Evolutionary conservation across 2,329 filamentous ascomycete species (phyloP).

Genomic region (Trichophyton rubrum): DNA sequence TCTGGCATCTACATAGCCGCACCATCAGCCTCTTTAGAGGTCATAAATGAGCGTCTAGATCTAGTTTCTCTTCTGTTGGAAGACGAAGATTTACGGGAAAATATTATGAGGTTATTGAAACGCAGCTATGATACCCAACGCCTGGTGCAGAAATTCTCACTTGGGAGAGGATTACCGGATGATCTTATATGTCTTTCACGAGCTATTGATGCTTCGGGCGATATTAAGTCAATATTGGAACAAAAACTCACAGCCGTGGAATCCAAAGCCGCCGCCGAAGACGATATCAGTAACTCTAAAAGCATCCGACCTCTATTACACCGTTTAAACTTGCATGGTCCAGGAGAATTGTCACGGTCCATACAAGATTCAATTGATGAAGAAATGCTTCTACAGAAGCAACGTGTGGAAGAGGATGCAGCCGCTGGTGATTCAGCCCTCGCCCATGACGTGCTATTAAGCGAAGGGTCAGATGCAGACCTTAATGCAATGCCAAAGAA

Average conservation of each 20-base stretch:
- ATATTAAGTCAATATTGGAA: slow-evolving; percentile 39
- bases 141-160: slow-evolving; percentile 83
- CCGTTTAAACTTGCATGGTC: slow-evolving; percentile 44
- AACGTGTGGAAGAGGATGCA: slow-evolving; percentile 61
- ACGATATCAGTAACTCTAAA: slow-evolving; percentile 21
- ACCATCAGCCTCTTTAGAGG: slow-evolving; percentile 71
- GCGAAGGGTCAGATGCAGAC: slow-evolving; percentile 51
- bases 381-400: slow-evolving; percentile 71
- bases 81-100: slow-evolving; percentile 55
- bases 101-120: slow-evolving; percentile 54
- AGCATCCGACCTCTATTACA: slow-evolving; percentile 23
- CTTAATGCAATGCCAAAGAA: slow-evolving; percentile 45
- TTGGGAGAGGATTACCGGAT: slow-evolving; percentile 83
- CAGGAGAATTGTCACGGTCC: slow-evolving; percentile 53
- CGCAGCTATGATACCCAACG: slow-evolving; percentile 76
- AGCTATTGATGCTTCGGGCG: slow-evolving; percentile 63
- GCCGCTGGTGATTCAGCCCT: slow-evolving; percentile 58
- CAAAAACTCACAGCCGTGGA: slow-evolving; percentile 14
- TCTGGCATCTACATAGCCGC: slow-evolving; percentile 38
- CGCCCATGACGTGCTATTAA: slow-evolving; percentile 56
- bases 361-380: slow-evolving; percentile 81
- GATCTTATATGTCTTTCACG: slow-evolving; percentile 73
- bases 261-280: slow-evolving; percentile 14
- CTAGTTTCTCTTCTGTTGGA: slow-evolving; percentile 64
- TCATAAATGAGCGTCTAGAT: slow-evolving; percentile 69